Conservation (phyloP, 2,329 filamentous ascomycete species). For the Thielaviopsis euricoi region DNA sequence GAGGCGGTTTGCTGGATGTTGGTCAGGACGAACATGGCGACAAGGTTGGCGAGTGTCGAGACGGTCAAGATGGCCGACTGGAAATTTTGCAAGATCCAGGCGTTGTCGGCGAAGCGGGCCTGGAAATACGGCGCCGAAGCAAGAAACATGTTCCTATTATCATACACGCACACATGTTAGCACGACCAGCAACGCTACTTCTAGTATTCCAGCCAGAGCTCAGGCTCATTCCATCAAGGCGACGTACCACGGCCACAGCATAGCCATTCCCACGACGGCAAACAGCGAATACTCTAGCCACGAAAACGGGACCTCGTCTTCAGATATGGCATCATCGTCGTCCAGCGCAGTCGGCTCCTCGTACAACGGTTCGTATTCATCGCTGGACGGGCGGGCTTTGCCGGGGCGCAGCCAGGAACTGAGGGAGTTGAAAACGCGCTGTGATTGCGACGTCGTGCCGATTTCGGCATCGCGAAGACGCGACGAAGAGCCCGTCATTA, state of each 20-base stretch:
- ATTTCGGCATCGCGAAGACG: constrained; percentile 2
- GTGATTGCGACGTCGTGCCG: background rate
- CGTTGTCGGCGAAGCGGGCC: constrained; percentile 53
- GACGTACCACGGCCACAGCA: constrained; percentile 90
- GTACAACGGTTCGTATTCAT: constrained; percentile 11
- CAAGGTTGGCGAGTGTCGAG: constrained; percentile 69
- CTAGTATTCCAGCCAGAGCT: too few relatives aligned
- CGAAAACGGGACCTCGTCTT: constrained; percentile 46
- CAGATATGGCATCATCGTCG: constrained; percentile 12
- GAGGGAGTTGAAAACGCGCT: background rate
- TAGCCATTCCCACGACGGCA: constrained; percentile 68
- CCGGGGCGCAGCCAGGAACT: background rate
- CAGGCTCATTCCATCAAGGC: too few relatives aligned
- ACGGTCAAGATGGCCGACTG: constrained; percentile 80
- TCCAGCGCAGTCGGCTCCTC: constrained; percentile 8
- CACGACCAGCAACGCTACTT: too few relatives aligned
- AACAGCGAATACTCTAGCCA: constrained; percentile 80
- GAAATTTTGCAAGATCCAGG: constrained; percentile 64
- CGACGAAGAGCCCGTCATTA: background rate
- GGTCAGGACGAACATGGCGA: constrained; percentile 58
- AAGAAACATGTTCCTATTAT: constrained; percentile 85
- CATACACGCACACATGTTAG: too few relatives aligned
- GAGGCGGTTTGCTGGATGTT: constrained; percentile 68
- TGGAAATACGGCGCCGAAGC: constrained; percentile 90
- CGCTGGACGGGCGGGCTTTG: background rate